A percentile compares a stretch with the other conserved stretches of the same genome.
phyloP scores from a whole-genome alignment of 441 rosid species.

The Heliophila coronopifolia region DNA sequence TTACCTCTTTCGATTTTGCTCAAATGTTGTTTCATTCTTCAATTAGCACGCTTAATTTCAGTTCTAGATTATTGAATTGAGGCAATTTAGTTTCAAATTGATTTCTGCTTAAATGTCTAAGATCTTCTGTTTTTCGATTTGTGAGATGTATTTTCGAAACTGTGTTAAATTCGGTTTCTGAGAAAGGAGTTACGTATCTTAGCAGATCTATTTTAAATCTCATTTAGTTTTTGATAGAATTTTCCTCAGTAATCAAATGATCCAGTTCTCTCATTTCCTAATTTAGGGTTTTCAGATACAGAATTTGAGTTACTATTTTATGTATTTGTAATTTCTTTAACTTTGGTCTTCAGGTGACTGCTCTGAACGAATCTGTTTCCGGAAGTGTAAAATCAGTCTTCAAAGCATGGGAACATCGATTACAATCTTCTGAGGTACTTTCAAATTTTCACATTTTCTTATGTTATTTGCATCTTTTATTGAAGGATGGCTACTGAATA shows the following conservation, averaged over 20 bases:
- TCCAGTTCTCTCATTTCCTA: no score
- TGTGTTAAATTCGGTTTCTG: no score
- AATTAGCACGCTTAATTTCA: background rate
- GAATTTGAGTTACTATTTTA: no score
- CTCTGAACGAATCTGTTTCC: slow-evolving; percentile 72
- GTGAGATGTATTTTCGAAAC: no score
- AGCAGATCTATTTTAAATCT: no score
- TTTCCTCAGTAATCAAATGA: no score
- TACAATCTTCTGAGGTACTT: slow-evolving; percentile 57
- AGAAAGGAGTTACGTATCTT: no score
- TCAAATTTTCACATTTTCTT: background rate
- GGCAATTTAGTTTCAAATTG: background rate
- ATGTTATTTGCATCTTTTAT: background rate
- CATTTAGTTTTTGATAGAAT: no score
- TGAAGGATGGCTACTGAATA: background rate
- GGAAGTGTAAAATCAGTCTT: slow-evolving; percentile 86
- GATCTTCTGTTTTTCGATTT: background rate
- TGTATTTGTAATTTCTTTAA: background rate
- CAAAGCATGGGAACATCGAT: slow-evolving; percentile 88
- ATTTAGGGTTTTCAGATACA: no score
- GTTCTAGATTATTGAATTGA: background rate
- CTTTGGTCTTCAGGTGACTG: slow-evolving; percentile 50
- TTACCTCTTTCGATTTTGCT: background rate
- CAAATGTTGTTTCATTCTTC: background rate
- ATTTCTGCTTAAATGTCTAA: background rate